Percentiles rank a stretch among this genome's conserved stretches.
Conservation (phyloP, 768 basidiomycete species). For the Podaxis rugospora region DNA sequence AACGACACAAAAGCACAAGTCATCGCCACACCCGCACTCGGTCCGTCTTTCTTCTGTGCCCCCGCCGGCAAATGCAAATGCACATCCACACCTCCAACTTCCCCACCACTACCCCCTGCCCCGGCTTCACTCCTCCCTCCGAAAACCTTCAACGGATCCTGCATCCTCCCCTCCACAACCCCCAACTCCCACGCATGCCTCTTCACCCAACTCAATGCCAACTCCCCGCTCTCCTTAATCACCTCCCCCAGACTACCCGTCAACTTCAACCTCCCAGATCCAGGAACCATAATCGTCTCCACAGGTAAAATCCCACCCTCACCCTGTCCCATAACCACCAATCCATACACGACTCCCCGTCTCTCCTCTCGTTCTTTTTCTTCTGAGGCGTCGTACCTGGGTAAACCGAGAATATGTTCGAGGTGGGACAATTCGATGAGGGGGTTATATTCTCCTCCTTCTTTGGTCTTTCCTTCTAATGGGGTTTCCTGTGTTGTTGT, state of each 20-base stretch:
- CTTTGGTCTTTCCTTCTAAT: slow-evolving; percentile 3
- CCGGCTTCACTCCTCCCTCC: slow-evolving; percentile 31
- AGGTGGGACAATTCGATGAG: slow-evolving; percentile 66
- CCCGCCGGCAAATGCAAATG: slow-evolving; percentile 89
- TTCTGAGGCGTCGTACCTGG: slow-evolving; percentile 69
- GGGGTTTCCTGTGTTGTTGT: background rate
- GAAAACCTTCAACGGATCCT: slow-evolving; percentile 64
- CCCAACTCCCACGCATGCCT: slow-evolving; percentile 76
- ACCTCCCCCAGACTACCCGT: slow-evolving; percentile 86
- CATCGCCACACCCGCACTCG: slow-evolving; percentile 88
- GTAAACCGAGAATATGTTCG: slow-evolving; percentile 80
- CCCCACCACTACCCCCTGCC: background rate
- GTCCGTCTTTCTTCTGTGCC: slow-evolving; percentile 91
- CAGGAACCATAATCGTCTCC: slow-evolving; percentile 78
- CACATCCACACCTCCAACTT: slow-evolving; percentile 54
- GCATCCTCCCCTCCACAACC: slow-evolving; percentile 62
- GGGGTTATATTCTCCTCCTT: slow-evolving; percentile 43
- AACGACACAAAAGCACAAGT: slow-evolving; percentile 86
- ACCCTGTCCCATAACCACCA: slow-evolving; percentile 85
- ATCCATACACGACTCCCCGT: slow-evolving; percentile 77
- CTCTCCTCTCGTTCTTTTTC: slow-evolving; percentile 72
- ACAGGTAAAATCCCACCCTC: slow-evolving; percentile 84
- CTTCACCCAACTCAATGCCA: slow-evolving; percentile 93
- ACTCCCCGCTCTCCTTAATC: slow-evolving; percentile 87
- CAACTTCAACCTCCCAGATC: slow-evolving; percentile 65